Evolutionary conservation across 495 filamentous ascomycete species (phyloP).

Genomic region (Hyaloscypha variabilis): DNA sequence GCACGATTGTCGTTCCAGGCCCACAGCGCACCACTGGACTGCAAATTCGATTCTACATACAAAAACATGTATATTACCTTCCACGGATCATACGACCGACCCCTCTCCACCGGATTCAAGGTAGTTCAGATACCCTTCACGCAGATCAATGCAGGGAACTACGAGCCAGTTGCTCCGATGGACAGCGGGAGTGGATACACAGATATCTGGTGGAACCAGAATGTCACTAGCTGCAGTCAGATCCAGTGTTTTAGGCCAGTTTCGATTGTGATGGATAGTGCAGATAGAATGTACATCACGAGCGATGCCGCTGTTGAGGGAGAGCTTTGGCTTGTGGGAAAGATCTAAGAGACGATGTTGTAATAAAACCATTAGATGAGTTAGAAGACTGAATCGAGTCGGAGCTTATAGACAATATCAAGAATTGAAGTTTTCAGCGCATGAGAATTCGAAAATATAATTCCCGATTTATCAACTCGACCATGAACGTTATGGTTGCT

Average conservation of each 20-base stretch:
- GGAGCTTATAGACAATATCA: too few relatives aligned
- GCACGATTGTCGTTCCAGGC: not conserved
- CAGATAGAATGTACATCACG: conserved; percentile 6
- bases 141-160: not conserved
- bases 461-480: too few relatives aligned
- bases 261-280: not conserved
- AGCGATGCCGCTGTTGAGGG: not conserved
- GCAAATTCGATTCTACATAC: not conserved
- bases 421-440: too few relatives aligned
- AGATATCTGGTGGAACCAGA: conserved; percentile 6
- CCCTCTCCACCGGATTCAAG: not conserved
- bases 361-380: not conserved
- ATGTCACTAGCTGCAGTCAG: not conserved
- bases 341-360: not conserved
- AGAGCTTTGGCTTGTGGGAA: not conserved
- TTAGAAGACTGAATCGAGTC: too few relatives aligned
- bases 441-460: too few relatives aligned
- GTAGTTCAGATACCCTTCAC: not conserved
- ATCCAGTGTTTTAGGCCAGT: conserved; percentile 1
- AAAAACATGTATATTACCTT: conserved; percentile 8
- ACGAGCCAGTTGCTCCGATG: not conserved
- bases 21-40: not conserved
- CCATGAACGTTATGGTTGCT: too few relatives aligned
- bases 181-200: not conserved
- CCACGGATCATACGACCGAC: not conserved